Percentiles rank a stretch among this genome's conserved stretches.
phyloP scores from a whole-genome alignment of 768 basidiomycete genomes.

The Lentinula aciculospora region DNA sequence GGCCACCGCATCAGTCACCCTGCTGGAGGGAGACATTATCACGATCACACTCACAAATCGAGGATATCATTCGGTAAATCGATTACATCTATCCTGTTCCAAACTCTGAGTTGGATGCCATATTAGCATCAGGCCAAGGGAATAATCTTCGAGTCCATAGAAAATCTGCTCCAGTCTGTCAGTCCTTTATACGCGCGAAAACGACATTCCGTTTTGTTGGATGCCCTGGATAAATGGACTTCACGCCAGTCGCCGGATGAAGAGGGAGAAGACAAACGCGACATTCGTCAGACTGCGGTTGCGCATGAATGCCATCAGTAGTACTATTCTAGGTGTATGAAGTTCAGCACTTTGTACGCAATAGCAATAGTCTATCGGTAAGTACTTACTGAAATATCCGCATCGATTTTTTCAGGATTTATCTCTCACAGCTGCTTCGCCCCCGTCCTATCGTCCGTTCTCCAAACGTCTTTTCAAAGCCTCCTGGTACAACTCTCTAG shows the following conservation, averaged over 20 bases:
- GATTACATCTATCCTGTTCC: not conserved
- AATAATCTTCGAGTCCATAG: conserved; percentile 50
- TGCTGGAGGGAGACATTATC: conserved; percentile 50
- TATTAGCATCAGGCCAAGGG: conserved; percentile 11
- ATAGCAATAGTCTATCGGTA: not conserved
- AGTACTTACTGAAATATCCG: not conserved
- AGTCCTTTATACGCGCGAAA: conserved; percentile 50
- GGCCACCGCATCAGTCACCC: conserved; percentile 46
- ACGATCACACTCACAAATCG: conserved; percentile 40
- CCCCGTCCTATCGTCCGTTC: conserved; percentile 25
- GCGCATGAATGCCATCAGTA: not conserved
- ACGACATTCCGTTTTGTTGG: conserved; percentile 31
- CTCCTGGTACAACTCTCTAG: conserved; percentile 50
- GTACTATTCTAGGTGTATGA: not conserved
- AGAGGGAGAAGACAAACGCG: not conserved
- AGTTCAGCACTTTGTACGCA: not conserved
- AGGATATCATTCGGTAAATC: conserved; percentile 50
- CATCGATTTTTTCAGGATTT: not conserved
- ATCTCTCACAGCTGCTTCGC: conserved; percentile 8
- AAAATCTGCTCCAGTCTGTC: conserved; percentile 45
- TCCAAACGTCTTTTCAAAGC: conserved; percentile 36
- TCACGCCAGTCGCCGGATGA: not conserved
- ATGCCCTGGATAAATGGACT: conserved; percentile 32
- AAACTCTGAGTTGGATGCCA: not conserved
- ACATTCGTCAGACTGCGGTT: not conserved